These are phyloP conservation scores for Fusarium haematococcum DNA, from an alignment of 2,329 filamentous ascomycete species.

Conservation along the genomic window DNA sequence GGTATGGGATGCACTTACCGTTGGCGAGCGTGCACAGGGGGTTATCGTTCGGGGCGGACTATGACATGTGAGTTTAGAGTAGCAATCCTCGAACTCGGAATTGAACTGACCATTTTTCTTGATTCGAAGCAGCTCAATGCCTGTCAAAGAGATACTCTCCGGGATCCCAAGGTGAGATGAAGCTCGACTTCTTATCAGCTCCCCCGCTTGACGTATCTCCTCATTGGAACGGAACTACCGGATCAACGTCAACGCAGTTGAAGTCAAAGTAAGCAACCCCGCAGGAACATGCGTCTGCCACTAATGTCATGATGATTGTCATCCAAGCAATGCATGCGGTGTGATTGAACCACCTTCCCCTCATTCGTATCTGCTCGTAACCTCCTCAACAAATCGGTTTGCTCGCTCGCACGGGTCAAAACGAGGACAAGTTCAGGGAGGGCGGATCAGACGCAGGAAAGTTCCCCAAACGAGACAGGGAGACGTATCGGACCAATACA, in stretches of 20 bases:
- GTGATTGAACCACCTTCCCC: not conserved
- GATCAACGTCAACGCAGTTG: not conserved
- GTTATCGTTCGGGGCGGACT: not conserved
- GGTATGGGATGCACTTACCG: not conserved
- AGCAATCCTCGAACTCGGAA: rapidly evolving
- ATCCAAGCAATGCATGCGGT: conserved; percentile 4
- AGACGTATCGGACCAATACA: conserved; percentile 10
- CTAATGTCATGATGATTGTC: conserved; percentile 23
- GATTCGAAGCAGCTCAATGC: not conserved
- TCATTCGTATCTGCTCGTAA: not conserved
- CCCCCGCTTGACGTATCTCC: not conserved
- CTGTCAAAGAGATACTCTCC: not conserved
- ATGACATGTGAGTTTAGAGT: not conserved
- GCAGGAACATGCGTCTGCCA: conserved; percentile 10
- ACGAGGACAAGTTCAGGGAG: not conserved
- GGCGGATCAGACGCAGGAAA: not conserved
- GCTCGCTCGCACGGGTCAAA: not conserved
- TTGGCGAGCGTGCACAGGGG: conserved; percentile 30
- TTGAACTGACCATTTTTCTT: not conserved
- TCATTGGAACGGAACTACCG: conserved; percentile 1
- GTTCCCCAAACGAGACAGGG: not conserved
- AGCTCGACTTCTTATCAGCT: not conserved
- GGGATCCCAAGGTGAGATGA: not conserved
- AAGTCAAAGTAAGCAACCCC: conserved; percentile 10
- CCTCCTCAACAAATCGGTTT: not conserved